Base-by-base conservation (phyloP, 352 stramenopile genomes). In the Pythium sp. region DNA sequence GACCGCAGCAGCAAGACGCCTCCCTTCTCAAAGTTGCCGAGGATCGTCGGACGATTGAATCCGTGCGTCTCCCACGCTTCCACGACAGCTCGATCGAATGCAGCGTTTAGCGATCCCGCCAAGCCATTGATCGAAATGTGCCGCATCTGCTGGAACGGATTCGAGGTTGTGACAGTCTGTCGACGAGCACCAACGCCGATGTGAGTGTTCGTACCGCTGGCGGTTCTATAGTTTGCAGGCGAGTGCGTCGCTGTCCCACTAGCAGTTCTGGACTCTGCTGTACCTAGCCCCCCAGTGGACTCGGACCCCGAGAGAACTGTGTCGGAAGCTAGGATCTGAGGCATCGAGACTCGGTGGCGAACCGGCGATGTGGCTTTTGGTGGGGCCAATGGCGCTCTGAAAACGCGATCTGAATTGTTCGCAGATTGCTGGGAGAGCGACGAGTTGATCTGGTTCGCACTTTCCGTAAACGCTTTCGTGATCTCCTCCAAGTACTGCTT, bases 21-120 rank as follows among this genome's bases (percentile, higher is more conserved):
- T 18, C 87, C 86, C 32, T 90, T 87, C 5, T 91, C 75, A 69
- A 95, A 95, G 71, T 95, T 95, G 14, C 77, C 75, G 32, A 92
- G 69, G 14, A 94, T 73, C 4, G 72, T 81, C 36, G 75, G 70
- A 7, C 72, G 77, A 61, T 92, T 91, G 62, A 93, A 94, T 0
- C 87, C 87, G 62, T 92, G 88, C 20, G 83, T 80, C 54, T 93
- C 83, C 87, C 87, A 95, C 5, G 82, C 66, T n/a, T 76, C 74
- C 8, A 90, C 76, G 41, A 90, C 71, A 0, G 67, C 34, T 14
- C 72, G 74, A 30, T 84, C 73, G 9, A 70, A 63, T 12, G 76
- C 38, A 15, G 57, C 58, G 26, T 65, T 70, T 15, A 70, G 47
- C 14, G 72, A 64, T 76, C 65, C 26, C 36, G 55, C 15, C 38